Evolutionary conservation across 257 asterid species (phyloP).

Genomic region (Ligustrum vulgare): DNA sequence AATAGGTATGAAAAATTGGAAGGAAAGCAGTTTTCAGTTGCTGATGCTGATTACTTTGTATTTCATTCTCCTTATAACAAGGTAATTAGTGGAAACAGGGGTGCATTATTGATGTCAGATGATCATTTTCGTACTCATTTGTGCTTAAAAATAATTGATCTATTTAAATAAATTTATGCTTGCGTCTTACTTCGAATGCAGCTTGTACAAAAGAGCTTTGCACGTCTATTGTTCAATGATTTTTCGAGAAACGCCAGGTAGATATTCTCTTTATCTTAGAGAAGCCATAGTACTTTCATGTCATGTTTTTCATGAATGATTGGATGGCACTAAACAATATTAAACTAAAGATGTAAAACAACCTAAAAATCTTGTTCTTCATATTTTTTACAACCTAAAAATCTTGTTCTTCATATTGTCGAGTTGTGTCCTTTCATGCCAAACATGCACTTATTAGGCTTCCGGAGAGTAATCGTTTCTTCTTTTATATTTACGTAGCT

Average conservation of each 20-base stretch:
- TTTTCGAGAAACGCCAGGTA: constrained; percentile 73
- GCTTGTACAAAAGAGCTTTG: constrained; percentile 98
- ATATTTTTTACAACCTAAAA: background rate
- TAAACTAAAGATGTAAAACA: background rate
- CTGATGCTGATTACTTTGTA: constrained; percentile 77
- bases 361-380: background rate
- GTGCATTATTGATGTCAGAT: background rate
- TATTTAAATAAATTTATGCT: constrained; percentile 2
- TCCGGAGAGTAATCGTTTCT: constrained; percentile 11
- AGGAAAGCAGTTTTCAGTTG: constrained; percentile 81
- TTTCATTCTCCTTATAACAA: constrained; percentile 99
- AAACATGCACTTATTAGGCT: background rate
- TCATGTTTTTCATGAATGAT: background rate
- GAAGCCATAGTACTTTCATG: background rate
- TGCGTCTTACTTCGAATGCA: constrained; percentile 42
- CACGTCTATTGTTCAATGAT: constrained; percentile 82
- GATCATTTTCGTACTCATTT: background rate
- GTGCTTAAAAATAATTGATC: background rate
- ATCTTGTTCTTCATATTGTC: background rate
- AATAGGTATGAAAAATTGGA: constrained; percentile 78
- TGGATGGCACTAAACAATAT: background rate
- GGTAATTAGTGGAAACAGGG: constrained; percentile 45
- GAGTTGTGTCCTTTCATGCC: background rate
- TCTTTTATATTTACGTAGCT: constrained; percentile 45
- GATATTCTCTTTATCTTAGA: constrained; percentile 20